These are phyloP conservation scores for Thinopyrum elongatum DNA, from an alignment of 176 grass and related monocot species.

Conservation along the genomic window DNA sequence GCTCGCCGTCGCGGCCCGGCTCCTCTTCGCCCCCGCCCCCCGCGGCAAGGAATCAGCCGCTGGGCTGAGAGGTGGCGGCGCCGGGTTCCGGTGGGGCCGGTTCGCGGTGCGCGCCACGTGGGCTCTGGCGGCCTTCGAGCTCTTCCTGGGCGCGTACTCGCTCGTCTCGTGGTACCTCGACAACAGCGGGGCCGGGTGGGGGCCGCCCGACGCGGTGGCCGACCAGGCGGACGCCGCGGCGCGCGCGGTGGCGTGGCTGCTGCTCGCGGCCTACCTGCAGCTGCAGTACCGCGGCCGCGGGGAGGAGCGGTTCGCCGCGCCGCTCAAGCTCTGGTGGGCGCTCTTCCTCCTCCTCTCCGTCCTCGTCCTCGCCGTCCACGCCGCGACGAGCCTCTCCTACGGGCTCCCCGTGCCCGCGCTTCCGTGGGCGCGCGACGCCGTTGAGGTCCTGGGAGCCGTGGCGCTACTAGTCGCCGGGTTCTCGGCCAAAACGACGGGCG, in stretches of 20 bases:
- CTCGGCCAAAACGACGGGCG: slow-evolving; percentile 20
- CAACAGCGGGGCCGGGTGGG: slow-evolving; percentile 16
- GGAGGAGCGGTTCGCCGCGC: slow-evolving; percentile 44
- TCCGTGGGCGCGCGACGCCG: slow-evolving; percentile 55
- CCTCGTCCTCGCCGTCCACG: slow-evolving; percentile 25
- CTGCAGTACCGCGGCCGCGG: slow-evolving; percentile 26
- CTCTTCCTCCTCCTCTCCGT: slow-evolving; percentile 59
- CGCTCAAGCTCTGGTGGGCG: slow-evolving; percentile 62
- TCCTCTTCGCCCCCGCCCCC: not conserved
- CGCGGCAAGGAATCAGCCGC: not conserved
- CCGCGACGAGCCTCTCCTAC: not conserved
- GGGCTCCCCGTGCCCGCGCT: slow-evolving; percentile 15
- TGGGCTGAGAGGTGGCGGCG: not conserved
- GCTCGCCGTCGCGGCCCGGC: slow-evolving; percentile 21
- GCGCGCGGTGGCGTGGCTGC: slow-evolving; percentile 54
- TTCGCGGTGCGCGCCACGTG: slow-evolving; percentile 31
- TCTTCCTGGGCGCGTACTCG: slow-evolving; percentile 19
- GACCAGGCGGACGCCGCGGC: slow-evolving; percentile 32
- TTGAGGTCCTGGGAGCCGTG: slow-evolving; percentile 16
- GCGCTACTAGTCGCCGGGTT: slow-evolving; percentile 46
- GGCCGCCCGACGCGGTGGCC: slow-evolving; percentile 23
- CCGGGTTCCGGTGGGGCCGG: slow-evolving; percentile 17
- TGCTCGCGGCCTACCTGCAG: slow-evolving; percentile 54
- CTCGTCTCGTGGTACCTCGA: slow-evolving; percentile 28
- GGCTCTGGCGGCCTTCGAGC: slow-evolving; percentile 19